A percentile compares a stretch with the other conserved stretches of the same genome.
Evolutionary conservation across 768 basidiomycete genomes (phyloP).

Genomic region (Leucogyrophana mollusca): DNA sequence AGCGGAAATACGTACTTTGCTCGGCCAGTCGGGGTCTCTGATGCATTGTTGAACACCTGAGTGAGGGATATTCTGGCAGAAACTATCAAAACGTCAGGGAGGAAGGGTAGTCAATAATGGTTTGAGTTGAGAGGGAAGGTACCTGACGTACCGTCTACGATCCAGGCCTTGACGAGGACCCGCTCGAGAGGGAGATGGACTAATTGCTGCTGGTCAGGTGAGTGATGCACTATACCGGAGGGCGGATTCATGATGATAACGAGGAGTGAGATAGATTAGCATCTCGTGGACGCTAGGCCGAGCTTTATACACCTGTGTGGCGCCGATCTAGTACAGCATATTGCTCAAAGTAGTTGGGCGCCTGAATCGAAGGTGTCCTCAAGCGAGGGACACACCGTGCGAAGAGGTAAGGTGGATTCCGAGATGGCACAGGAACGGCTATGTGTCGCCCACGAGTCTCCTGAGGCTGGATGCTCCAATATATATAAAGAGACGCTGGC

Average conservation of each 20-base stretch:
- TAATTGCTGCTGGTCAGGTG: conserved; percentile 16
- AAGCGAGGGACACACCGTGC: too few species aligned
- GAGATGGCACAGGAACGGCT: too few species aligned
- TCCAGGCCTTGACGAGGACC: conserved; percentile 36
- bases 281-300: too few species aligned
- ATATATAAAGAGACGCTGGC: too few species aligned
- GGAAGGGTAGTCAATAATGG: not conserved
- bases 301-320: too few species aligned
- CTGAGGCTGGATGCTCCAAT: too few species aligned
- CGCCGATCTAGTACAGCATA: too few species aligned
- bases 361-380: too few species aligned
- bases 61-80: conserved; percentile 42
- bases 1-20: conserved; percentile 61
- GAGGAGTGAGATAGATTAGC: too few species aligned
- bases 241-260: conserved; percentile 1
- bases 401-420: too few species aligned
- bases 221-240: conserved; percentile 32
- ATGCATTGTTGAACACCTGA: conserved; percentile 41
- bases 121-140: not conserved
- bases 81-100: conserved; percentile 24
- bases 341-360: too few species aligned
- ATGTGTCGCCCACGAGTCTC: too few species aligned
- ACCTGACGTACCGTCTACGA: conserved; percentile 39
- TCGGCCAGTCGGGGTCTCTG: conserved; percentile 35
- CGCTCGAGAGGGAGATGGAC: conserved; percentile 41